Evolutionary conservation across 2,329 filamentous ascomycete genomes (phyloP).

Genomic region (Colletotrichum sp.): DNA sequence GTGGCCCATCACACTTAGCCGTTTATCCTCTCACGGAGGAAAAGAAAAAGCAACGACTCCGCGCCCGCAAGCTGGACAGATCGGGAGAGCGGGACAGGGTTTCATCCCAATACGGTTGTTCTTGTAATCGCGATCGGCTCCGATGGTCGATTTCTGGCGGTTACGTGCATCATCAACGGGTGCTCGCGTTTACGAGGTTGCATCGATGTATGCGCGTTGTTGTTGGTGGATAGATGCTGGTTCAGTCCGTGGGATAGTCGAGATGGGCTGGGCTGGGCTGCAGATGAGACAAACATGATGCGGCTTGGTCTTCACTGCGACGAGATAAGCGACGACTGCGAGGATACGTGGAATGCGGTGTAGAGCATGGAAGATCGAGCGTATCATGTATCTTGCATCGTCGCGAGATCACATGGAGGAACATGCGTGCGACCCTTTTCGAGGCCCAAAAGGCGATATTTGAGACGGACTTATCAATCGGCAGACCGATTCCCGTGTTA

Average conservation of each 20-base stretch:
- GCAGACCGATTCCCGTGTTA: background rate
- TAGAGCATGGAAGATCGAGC: background rate
- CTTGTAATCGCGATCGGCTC: background rate
- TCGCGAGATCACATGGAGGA: background rate
- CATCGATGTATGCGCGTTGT: background rate
- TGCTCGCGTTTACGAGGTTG: background rate
- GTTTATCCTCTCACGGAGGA: background rate
- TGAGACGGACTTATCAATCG: rapidly evolving
- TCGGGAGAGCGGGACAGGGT: background rate
- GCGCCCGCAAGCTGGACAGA: background rate
- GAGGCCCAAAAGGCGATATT: background rate
- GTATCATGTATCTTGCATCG: background rate
- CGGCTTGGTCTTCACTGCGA: background rate
- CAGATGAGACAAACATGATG: background rate
- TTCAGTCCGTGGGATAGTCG: rapidly evolving
- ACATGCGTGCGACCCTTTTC: background rate
- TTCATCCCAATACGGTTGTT: background rate
- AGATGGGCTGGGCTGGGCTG: background rate
- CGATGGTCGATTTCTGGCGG: background rate
- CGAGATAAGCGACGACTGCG: background rate
- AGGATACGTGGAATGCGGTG: background rate
- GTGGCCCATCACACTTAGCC: background rate
- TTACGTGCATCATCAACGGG: background rate
- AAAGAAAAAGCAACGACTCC: background rate
- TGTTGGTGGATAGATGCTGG: background rate